A percentile compares a stretch with the other conserved stretches of the same genome.
These are phyloP conservation scores for Starmerella bombi DNA, from an alignment of 805 yeast species.

Conservation along the genomic window DNA sequence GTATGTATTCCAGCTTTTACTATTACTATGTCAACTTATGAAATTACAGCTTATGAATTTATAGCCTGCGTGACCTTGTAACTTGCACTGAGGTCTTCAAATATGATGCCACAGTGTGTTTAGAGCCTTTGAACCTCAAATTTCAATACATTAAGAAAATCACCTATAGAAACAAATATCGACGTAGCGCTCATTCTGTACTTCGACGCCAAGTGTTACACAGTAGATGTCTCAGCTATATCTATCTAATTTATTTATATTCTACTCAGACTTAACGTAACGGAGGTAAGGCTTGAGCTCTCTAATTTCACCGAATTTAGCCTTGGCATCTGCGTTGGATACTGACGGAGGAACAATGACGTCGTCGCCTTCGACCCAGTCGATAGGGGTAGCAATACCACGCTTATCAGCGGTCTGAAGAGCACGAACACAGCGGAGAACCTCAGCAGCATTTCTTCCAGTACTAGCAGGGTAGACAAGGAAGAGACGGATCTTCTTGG, in stretches of 20 bases:
- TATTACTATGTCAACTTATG: no score
- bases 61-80: no score
- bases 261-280: constrained; percentile 32
- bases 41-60: no score
- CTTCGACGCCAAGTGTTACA: no score
- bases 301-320: constrained; percentile 74
- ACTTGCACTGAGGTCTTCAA: no score
- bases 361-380: constrained; percentile 83
- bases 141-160: no score
- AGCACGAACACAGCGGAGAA: constrained; percentile 78
- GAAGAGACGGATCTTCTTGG: constrained; percentile 74
- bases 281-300: constrained; percentile 86
- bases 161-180: no score
- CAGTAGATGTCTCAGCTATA: no score
- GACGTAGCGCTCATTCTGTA: no score
- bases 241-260: background rate
- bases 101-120: no score
- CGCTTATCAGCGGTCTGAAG: constrained; percentile 61
- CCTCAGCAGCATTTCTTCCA: constrained; percentile 90
- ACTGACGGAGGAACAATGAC: constrained; percentile 86
- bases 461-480: constrained; percentile 86
- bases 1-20: no score
- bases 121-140: no score
- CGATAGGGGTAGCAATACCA: constrained; percentile 80
- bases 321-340: constrained; percentile 61